A percentile compares a stretch with the other conserved stretches of the same genome.
Conservation (phyloP, 129 eudicot genomes). For the Flaveria sonorensis region DNA sequence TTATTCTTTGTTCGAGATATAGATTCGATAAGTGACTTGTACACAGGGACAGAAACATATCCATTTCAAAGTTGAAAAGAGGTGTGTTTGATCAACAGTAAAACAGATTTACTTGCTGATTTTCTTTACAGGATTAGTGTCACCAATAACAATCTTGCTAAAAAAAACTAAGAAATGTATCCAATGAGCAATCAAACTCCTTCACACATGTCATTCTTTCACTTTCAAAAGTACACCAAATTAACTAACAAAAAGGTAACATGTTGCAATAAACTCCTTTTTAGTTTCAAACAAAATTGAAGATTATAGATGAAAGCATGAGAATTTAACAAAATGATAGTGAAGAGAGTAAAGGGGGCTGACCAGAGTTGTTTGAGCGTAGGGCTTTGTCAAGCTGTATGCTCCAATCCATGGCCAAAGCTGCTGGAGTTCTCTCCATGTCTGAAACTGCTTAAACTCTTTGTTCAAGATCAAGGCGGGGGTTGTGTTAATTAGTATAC, state of each 20-base stretch:
- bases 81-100: too few species aligned
- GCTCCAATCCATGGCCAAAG: slow-evolving; percentile 91
- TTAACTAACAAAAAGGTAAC: not conserved
- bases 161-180: not conserved
- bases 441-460: not conserved
- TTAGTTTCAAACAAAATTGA: not conserved
- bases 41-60: too few species aligned
- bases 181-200: not conserved
- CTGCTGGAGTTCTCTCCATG: slow-evolving; percentile 82
- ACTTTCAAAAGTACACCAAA: not conserved
- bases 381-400: slow-evolving; percentile 73
- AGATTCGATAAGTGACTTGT: too few species aligned
- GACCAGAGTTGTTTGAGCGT: slow-evolving; percentile 69
- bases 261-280: not conserved
- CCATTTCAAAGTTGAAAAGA: too few species aligned
- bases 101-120: too few species aligned
- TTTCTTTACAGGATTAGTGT: too few species aligned
- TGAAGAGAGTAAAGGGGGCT: slow-evolving; percentile 3
- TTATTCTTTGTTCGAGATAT: too few species aligned
- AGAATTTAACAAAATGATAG: not conserved
- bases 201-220: not conserved
- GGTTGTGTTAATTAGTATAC: too few species aligned
- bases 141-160: too few species aligned
- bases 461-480: not conserved
- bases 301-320: not conserved